Conservation (phyloP, 139 green algal species). For the Tetradesmus obliquus region DNA sequence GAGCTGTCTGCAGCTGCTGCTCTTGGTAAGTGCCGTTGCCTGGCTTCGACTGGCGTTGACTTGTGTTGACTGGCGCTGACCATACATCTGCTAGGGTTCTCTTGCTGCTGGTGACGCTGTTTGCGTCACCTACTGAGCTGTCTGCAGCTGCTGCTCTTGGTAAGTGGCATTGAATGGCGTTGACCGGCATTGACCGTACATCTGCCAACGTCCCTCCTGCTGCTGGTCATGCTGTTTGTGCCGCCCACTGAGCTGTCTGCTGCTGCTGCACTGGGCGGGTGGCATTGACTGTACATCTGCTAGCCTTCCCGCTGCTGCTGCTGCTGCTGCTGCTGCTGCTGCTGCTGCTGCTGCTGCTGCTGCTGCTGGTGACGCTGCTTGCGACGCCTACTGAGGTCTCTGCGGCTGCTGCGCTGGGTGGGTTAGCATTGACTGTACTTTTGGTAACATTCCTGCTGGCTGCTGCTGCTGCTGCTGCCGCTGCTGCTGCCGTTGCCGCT, state of each 20-base stretch:
- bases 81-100: not conserved
- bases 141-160: slow-evolving; percentile 78
- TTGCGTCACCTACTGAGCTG: slow-evolving; percentile 83
- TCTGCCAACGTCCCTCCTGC: no score
- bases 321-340: not conserved
- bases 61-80: not conserved
- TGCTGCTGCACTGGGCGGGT: no score
- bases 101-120: slow-evolving; percentile 85
- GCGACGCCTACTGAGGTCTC: slow-evolving; percentile 80
- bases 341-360: slow-evolving; percentile 81
- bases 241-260: no score
- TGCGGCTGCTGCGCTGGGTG: slow-evolving; percentile 74
- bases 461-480: no score
- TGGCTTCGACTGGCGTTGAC: not conserved
- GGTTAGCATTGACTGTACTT: no score
- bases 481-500: not conserved
- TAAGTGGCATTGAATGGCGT: not conserved
- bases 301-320: no score
- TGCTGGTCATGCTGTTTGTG: no score
- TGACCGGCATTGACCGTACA: no score
- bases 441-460: no score
- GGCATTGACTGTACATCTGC: no score
- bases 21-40: slow-evolving; percentile 53
- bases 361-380: slow-evolving; percentile 89
- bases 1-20: slow-evolving; percentile 81